A percentile compares a stretch with the other conserved stretches of the same genome.
These are phyloP conservation scores for Verticillium zaregamsianum DNA, from an alignment of 2,329 filamentous ascomycete genomes.

Conservation along the genomic window DNA sequence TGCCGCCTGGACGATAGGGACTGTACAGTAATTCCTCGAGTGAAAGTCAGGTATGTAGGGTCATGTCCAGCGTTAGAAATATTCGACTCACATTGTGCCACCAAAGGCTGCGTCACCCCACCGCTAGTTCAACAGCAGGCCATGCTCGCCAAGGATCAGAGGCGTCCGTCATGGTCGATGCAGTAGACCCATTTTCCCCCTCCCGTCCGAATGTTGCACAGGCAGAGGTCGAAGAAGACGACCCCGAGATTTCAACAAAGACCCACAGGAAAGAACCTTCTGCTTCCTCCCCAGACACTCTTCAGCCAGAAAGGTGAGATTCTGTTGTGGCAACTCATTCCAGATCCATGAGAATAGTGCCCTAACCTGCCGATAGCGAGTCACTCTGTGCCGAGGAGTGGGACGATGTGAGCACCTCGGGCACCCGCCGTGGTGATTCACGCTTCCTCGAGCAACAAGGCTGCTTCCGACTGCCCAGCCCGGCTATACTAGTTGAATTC, in stretches of 20 bases:
- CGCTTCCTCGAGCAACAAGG: constrained; percentile 41
- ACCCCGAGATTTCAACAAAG: no score
- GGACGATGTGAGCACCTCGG: constrained; percentile 22
- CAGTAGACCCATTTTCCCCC: neutral
- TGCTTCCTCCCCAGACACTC: no score
- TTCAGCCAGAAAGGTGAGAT: no score
- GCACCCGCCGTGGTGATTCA: constrained; percentile 39
- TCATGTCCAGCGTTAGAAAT: neutral
- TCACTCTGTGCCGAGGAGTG: constrained; percentile 20
- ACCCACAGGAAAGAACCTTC: no score
- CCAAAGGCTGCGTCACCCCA: neutral
- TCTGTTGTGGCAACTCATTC: no score
- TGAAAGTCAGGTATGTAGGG: neutral
- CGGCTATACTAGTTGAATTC: constrained; percentile 39
- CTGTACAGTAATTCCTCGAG: constrained; percentile 27
- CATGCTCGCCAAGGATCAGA: no score
- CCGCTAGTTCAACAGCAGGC: no score
- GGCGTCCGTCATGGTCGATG: no score
- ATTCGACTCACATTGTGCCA: neutral
- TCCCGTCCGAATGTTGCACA: neutral
- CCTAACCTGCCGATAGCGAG: constrained; percentile 15
- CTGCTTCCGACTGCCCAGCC: constrained; percentile 40
- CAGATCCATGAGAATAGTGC: neutral
- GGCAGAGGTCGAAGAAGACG: no score
- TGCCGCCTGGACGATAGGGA: constrained; percentile 46